phyloP scores from a whole-genome alignment of 106 monocot genomes.

The Apostasia ramifera region DNA sequence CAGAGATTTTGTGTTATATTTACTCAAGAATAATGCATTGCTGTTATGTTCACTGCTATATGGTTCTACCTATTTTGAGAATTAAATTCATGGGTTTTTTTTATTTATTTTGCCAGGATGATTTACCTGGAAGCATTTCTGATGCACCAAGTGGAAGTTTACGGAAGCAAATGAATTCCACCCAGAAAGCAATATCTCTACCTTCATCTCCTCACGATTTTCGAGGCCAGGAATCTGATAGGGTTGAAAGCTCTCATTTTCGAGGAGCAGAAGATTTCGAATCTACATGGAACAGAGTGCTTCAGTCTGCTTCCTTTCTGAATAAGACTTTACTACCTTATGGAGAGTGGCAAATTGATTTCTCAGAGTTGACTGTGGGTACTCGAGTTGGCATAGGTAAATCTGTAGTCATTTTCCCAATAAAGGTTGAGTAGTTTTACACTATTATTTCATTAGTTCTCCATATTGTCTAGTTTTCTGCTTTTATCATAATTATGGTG shows the following conservation, averaged over 20 bases:
- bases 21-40: not conserved
- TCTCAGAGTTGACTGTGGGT: slow-evolving; percentile 88
- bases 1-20: too few species aligned
- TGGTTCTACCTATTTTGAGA: not conserved
- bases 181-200: slow-evolving; percentile 81
- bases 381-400: slow-evolving; percentile 89
- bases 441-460: not conserved
- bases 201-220: slow-evolving; percentile 94
- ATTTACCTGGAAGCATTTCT: slow-evolving; percentile 22
- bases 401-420: not conserved
- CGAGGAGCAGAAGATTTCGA: slow-evolving; percentile 28
- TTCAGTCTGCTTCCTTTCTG: slow-evolving; percentile 66
- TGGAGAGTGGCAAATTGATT: slow-evolving; percentile 94
- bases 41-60: slow-evolving; percentile 1
- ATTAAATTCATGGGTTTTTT: not conserved
- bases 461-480: not conserved
- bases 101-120: slow-evolving; percentile 31
- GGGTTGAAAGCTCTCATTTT: slow-evolving; percentile 44
- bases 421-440: not conserved
- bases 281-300: slow-evolving; percentile 63
- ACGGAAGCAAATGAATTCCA: slow-evolving; percentile 47
- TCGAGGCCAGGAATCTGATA: slow-evolving; percentile 38
- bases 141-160: slow-evolving; percentile 20
- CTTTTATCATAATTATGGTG: not conserved
- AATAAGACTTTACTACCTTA: slow-evolving; percentile 77